Conservation (phyloP, 108 stramenopile genomes). For the Nitzschia palea region DNA sequence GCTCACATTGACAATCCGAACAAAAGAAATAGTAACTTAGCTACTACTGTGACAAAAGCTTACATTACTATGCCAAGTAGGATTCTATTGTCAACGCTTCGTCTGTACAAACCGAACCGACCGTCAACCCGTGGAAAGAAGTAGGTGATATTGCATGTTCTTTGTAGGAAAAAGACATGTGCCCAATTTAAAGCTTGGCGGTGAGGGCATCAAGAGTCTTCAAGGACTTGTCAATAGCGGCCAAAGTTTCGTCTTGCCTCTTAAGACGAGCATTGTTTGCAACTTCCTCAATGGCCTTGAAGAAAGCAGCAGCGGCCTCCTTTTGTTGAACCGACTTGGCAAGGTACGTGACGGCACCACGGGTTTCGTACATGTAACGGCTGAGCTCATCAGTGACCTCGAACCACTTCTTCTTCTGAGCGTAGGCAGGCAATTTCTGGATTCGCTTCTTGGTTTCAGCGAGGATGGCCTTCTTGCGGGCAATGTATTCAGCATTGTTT, state of each 20-base stretch:
- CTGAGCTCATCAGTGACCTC: slow-evolving; percentile 80
- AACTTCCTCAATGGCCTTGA: slow-evolving; percentile 73
- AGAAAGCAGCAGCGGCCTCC: slow-evolving; percentile 70
- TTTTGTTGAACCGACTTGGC: slow-evolving; percentile 64
- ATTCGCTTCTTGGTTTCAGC: slow-evolving; percentile 78
- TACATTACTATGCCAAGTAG: slow-evolving; percentile 8
- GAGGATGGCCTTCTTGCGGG: slow-evolving; percentile 81
- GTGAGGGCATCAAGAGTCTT: slow-evolving; percentile 50
- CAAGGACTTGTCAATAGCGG: slow-evolving; percentile 45
- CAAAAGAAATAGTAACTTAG: too few species aligned
- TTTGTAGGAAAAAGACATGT: neutral
- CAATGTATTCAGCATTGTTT: slow-evolving; percentile 45
- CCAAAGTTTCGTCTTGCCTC: slow-evolving; percentile 59
- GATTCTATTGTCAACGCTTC: slow-evolving; percentile 8
- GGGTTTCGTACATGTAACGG: slow-evolving; percentile 93
- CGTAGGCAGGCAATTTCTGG: slow-evolving; percentile 60
- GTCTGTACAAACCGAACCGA: slow-evolving; percentile 8
- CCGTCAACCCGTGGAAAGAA: neutral
- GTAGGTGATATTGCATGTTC: slow-evolving; percentile 1
- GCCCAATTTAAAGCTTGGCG: slow-evolving; percentile 52
- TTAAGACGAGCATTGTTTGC: slow-evolving; percentile 57
- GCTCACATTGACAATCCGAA: too few species aligned
- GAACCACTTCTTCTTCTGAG: slow-evolving; percentile 84
- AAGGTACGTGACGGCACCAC: slow-evolving; percentile 74
- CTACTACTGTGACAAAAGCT: neutral